A percentile compares a stretch with the other conserved stretches of the same genome.
Conservation (phyloP, 2,329 filamentous ascomycete species). For the Fusarium sp. region DNA sequence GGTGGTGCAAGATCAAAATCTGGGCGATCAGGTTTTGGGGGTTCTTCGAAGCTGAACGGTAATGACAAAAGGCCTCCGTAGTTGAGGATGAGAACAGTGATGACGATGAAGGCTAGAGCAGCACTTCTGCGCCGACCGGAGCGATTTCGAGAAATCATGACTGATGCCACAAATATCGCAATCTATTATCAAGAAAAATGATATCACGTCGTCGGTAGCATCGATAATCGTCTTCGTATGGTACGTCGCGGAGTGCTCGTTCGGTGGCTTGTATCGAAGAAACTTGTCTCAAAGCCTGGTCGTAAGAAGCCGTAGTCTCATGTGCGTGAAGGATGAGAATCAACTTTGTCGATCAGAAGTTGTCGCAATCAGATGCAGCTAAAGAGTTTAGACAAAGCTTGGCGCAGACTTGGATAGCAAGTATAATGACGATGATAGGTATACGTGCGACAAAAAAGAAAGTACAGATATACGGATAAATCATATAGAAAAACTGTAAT, state of each 20-base stretch:
- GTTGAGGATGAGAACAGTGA: conserved; percentile 20
- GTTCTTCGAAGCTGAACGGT: conserved; percentile 33
- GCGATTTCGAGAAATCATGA: conserved; percentile 28
- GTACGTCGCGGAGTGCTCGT: neutral
- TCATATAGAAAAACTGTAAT: neutral
- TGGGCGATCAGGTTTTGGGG: conserved; percentile 33
- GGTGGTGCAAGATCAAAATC: conserved; percentile 28
- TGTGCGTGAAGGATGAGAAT: neutral
- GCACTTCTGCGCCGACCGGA: conserved; percentile 30
- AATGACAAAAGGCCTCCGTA: conserved; percentile 25
- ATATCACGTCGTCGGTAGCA: conserved; percentile 10
- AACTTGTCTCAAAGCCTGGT: neutral
- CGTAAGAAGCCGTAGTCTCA: neutral
- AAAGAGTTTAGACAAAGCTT: conserved; percentile 1
- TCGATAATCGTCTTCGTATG: neutral
- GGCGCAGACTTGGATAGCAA: neutral
- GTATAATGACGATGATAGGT: neutral
- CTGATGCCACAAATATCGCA: conserved; percentile 5
- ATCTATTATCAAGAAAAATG: neutral
- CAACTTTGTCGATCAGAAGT: neutral
- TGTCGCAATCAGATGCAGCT: conserved; percentile 8
- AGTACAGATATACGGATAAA: neutral
- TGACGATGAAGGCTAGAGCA: conserved; percentile 8
- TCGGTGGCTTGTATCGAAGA: neutral
- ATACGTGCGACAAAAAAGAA: neutral